Percentiles rank a stretch among this genome's conserved stretches.
Conservation (phyloP, 495 filamentous ascomycete species). For the Amphirosellinia nigrospora region DNA sequence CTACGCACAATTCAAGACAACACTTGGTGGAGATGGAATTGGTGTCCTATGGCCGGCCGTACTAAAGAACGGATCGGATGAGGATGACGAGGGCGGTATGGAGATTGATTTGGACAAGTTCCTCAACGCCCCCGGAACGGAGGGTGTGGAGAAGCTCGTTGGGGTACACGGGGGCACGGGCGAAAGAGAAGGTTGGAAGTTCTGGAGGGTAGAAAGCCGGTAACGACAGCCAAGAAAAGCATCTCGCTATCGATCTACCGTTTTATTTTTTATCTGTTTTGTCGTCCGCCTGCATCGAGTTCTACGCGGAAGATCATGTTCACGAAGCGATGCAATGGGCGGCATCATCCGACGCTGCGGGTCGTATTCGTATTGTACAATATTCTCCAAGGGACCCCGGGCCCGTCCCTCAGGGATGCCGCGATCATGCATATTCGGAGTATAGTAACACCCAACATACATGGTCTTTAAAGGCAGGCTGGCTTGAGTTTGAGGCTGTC, state of each 20-base stretch:
- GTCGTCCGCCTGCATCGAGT: neutral
- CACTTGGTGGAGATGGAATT: constrained; percentile 87
- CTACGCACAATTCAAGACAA: constrained; percentile 84
- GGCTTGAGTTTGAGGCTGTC: constrained; percentile 7
- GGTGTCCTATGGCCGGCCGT: constrained; percentile 93
- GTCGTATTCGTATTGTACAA: constrained; percentile 11
- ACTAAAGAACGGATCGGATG: constrained; percentile 71
- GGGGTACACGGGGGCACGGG: constrained; percentile 62
- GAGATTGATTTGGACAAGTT: constrained; percentile 95
- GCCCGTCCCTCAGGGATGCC: constrained; percentile 21
- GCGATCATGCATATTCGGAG: constrained; percentile 19
- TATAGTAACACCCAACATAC: constrained; percentile 16
- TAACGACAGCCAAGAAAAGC: constrained; percentile 24
- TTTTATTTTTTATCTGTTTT: constrained; percentile 5
- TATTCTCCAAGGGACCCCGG: neutral
- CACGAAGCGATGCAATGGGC: neutral
- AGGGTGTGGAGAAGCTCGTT: constrained; percentile 78
- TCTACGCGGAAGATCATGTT: neutral
- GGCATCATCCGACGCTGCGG: neutral
- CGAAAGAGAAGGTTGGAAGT: constrained; percentile 87
- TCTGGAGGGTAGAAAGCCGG: constrained; percentile 73
- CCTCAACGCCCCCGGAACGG: constrained; percentile 76
- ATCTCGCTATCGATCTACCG: neutral
- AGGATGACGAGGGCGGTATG: constrained; percentile 75
- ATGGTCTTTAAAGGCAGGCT: neutral